Evolutionary conservation across 441 rosid species (phyloP), one percentile per base, ranked within the genome.

Genomic region (Syzygium syzygioides): DNA sequence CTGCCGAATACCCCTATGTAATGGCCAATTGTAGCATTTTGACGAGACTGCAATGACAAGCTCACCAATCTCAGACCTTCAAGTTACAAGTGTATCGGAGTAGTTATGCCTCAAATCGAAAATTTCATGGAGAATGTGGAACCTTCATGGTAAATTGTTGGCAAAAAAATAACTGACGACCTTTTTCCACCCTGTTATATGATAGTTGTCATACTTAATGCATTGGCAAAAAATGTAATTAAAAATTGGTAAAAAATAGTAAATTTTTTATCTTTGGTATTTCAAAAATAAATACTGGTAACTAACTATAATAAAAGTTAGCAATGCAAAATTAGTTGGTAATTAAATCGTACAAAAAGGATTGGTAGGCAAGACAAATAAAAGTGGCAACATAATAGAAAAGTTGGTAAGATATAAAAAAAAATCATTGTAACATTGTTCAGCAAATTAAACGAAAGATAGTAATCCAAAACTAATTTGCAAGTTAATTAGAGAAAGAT

Each of bases 241-340:
- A 62, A 28, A 62, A 62, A 9, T 62, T 62, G 34, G 32, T 30
- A 7, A 62, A 62, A 62, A 62, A 26, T n/a, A 62, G 68, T 62
- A 60, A 13, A 4, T 0, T 1, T 25, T 60, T 62, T 14, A 62
- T 26, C 0, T 62, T 0, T 2, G 37, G 20, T 62, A 15, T 62
- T n/a, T 62, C 37, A 62, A 62, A 62, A 62, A n/a, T n/a, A n/a
- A 62, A 62, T 3, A n/a, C n/a, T 62, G 37, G 19, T 17, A 62
- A 62, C 71, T n/a, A 62, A 62, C 71, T 62, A 34, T n/a, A 62
- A 66, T 66, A 30, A 66, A 30, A 66, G 18, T 32, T 32, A 18
- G 25, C 32, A 7, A 20, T 20, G 11, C 9, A 19, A 56, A 20
- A 56, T 19, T 19, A 56, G 4, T 8, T 17, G 79, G 45, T 32